phyloP scores from a whole-genome alignment of 441 rosid species.

The Populus hybrid region DNA sequence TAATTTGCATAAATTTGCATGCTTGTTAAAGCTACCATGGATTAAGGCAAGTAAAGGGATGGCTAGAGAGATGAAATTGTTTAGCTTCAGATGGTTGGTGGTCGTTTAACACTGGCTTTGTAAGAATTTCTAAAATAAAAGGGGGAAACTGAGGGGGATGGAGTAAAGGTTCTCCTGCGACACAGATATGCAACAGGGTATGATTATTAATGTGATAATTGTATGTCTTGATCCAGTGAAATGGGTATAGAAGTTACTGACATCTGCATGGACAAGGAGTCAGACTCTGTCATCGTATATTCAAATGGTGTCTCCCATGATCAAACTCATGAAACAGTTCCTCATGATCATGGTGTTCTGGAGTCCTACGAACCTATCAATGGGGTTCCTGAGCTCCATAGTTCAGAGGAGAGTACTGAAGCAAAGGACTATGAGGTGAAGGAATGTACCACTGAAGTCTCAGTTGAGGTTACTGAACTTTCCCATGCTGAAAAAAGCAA shows the following conservation, averaged over 20 bases:
- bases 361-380: conserved; percentile 49
- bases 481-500: conserved; percentile 24
- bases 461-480: conserved; percentile 37
- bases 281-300: no score
- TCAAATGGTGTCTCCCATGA: no score
- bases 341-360: conserved; percentile 36
- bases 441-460: conserved; percentile 65
- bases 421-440: conserved; percentile 77
- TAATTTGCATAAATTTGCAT: conserved; percentile 13
- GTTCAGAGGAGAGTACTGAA: conserved; percentile 51
- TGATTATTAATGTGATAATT: no score
- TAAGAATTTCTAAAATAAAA: not conserved
- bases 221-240: no score
- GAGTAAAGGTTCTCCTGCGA: no score
- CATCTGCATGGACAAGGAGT: no score
- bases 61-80: not conserved
- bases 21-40: not conserved
- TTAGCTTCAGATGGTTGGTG: not conserved
- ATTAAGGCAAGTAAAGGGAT: not conserved
- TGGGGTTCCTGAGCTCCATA: conserved; percentile 20
- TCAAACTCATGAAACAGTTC: conserved; percentile 10
- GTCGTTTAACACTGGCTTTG: not conserved
- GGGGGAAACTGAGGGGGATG: conserved; percentile 21
- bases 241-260: no score
- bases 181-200: no score